These are phyloP conservation scores for Jackrogersella minutella DNA, from an alignment of 495 filamentous ascomycete species.

Conservation along the genomic window DNA sequence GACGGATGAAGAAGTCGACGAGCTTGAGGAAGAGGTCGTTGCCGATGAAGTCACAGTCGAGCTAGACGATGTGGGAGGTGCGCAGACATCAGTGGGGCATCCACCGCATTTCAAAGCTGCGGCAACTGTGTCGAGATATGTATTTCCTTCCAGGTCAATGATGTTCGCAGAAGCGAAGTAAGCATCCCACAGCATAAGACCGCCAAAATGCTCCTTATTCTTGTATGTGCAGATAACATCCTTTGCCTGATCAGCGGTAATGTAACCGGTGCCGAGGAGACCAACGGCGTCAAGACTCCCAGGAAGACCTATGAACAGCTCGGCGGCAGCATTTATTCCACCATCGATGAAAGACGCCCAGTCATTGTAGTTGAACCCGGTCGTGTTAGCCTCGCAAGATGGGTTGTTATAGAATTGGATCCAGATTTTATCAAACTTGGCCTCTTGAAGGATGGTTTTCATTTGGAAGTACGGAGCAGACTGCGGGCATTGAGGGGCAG, in stretches of 20 bases:
- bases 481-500: conserved; percentile 71
- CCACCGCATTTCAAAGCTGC: conserved; percentile 33
- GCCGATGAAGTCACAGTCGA: conserved; percentile 9
- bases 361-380: conserved; percentile 67
- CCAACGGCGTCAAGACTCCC: conserved; percentile 53
- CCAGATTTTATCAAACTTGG: conserved; percentile 69
- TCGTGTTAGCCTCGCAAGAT: conserved; percentile 58
- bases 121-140: conserved; percentile 45
- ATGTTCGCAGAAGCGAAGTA: conserved; percentile 40
- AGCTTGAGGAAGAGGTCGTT: conserved; percentile 12
- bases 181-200: conserved; percentile 54
- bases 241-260: conserved; percentile 32
- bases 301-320: conserved; percentile 70
- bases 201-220: conserved; percentile 48
- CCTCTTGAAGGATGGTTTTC: conserved; percentile 61
- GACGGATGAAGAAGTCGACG: not conserved
- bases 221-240: conserved; percentile 46
- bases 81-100: conserved; percentile 27
- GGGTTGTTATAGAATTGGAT: conserved; percentile 80
- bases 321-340: conserved; percentile 64
- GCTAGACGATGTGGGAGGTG: conserved; percentile 18
- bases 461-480: conserved; percentile 59
- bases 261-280: conserved; percentile 43
- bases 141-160: conserved; percentile 29
- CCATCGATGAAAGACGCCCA: conserved; percentile 67